These are phyloP conservation scores for Fusarium illudens DNA, from an alignment of 2,329 filamentous ascomycete species.

Conservation along the genomic window DNA sequence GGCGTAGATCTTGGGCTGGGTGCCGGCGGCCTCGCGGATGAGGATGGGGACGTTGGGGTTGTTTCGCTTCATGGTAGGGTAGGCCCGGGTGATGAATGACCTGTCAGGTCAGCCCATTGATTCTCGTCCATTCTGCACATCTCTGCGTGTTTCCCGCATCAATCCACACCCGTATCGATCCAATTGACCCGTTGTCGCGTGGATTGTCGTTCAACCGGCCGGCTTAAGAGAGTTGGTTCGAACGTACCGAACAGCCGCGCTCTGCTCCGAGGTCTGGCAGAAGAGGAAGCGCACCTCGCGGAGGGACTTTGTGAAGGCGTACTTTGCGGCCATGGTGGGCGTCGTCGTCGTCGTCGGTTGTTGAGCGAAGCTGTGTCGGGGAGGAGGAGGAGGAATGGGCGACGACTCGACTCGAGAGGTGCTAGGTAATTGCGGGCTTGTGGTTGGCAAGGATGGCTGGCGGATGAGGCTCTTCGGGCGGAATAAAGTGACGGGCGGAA, in stretches of 20 bases:
- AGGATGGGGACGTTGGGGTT: conserved; percentile 95
- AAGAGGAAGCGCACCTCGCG: conserved; percentile 98
- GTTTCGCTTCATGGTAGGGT: conserved; percentile 99
- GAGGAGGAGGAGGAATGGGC: conserved; percentile 7
- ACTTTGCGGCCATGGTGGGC: conserved; percentile 83
- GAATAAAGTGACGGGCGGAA: conserved; percentile 31
- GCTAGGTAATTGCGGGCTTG: conserved; percentile 42
- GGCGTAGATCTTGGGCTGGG: conserved; percentile 86
- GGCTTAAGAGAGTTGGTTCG: background rate
- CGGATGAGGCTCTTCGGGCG: conserved; percentile 29
- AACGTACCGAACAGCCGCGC: conserved; percentile 83
- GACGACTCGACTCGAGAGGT: conserved; percentile 28
- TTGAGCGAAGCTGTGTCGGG: background rate
- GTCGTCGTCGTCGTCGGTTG: conserved; percentile 1
- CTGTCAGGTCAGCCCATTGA: conserved; percentile 55
- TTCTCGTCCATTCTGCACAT: background rate
- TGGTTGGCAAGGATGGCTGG: conserved; percentile 41
- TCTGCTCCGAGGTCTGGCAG: conserved; percentile 93
- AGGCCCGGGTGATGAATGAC: conserved; percentile 87
- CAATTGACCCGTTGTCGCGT: conserved; percentile 24
- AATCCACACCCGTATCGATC: background rate
- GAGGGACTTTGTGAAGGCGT: conserved; percentile 86
- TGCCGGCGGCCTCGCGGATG: conserved; percentile 89
- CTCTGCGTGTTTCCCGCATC: background rate
- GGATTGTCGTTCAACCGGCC: background rate